phyloP scores from a whole-genome alignment of 306 rosid species.

The Delonix regia region DNA sequence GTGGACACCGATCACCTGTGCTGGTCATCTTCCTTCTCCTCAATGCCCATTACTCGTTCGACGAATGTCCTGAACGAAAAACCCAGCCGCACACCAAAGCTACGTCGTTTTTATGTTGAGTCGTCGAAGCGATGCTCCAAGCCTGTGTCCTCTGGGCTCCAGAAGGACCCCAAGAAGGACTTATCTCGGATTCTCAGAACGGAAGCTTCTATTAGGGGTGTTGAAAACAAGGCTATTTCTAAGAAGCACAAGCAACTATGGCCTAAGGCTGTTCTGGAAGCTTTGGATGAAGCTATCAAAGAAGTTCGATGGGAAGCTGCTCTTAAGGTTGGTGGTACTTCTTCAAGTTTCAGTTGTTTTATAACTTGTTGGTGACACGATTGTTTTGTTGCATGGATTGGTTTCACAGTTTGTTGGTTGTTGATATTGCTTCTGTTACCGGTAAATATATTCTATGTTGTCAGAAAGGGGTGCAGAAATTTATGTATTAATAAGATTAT shows the following conservation, averaged over 20 bases:
- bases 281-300: slow-evolving; percentile 73
- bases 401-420: background rate
- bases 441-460: background rate
- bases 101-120: slow-evolving; percentile 32
- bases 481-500: background rate
- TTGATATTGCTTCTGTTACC: background rate
- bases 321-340: slow-evolving; percentile 59
- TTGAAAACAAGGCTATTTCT: slow-evolving; percentile 68
- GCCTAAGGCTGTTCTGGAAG: slow-evolving; percentile 88
- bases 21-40: slow-evolving; percentile 36
- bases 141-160: slow-evolving; percentile 44
- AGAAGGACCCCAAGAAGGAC: slow-evolving; percentile 64
- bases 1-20: slow-evolving; percentile 9
- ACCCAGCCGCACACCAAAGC: slow-evolving; percentile 1
- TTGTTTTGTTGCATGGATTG: background rate
- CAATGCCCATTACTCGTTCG: slow-evolving; percentile 36
- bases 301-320: slow-evolving; percentile 61
- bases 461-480: background rate
- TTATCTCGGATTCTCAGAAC: slow-evolving; percentile 82
- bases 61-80: slow-evolving; percentile 31
- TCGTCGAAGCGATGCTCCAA: slow-evolving; percentile 52
- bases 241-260: slow-evolving; percentile 65
- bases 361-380: background rate
- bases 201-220: slow-evolving; percentile 76
- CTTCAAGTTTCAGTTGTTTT: background rate